These are phyloP conservation scores for Chlamydomonas incerta DNA, from an alignment of 139 green algal species.

Conservation along the genomic window DNA sequence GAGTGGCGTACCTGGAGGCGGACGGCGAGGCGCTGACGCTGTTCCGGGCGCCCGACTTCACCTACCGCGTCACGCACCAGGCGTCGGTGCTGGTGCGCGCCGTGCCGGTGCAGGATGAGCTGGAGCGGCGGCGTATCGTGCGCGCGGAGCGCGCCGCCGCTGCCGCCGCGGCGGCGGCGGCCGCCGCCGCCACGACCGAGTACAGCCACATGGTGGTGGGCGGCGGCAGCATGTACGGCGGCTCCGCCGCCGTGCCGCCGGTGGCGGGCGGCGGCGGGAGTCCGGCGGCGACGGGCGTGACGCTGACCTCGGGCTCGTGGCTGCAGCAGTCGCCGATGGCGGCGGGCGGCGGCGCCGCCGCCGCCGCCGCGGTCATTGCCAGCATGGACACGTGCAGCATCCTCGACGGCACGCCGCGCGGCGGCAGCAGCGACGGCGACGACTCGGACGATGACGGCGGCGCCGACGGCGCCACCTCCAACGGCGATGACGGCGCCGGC, in stretches of 20 bases:
- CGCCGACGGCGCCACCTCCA: neutral
- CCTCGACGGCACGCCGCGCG: neutral
- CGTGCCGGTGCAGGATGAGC: neutral
- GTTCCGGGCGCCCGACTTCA: constrained; percentile 13
- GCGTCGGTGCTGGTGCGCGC: constrained; percentile 7
- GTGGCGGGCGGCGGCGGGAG: too few species aligned
- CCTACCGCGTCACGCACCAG: constrained; percentile 16
- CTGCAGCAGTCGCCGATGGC: neutral
- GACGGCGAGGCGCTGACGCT: constrained; percentile 7
- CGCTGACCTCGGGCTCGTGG: too few species aligned
- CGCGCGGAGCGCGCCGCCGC: neutral
- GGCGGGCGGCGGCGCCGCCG: neutral
- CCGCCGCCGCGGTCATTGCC: too few species aligned
- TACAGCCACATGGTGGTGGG: neutral
- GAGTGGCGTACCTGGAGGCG: constrained; percentile 72
- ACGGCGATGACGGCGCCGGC: neutral
- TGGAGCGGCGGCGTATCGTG: neutral
- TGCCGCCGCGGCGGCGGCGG: neutral
- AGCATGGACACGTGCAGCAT: neutral
- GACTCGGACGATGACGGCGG: neutral
- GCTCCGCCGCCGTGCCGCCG: too few species aligned
- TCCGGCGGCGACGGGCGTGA: too few species aligned
- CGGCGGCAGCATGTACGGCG: too few species aligned
- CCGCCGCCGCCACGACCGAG: neutral
- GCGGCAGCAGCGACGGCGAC: neutral